These are phyloP conservation scores for Amphirosellinia nigrospora DNA, from an alignment of 495 filamentous ascomycete species.

Conservation along the genomic window DNA sequence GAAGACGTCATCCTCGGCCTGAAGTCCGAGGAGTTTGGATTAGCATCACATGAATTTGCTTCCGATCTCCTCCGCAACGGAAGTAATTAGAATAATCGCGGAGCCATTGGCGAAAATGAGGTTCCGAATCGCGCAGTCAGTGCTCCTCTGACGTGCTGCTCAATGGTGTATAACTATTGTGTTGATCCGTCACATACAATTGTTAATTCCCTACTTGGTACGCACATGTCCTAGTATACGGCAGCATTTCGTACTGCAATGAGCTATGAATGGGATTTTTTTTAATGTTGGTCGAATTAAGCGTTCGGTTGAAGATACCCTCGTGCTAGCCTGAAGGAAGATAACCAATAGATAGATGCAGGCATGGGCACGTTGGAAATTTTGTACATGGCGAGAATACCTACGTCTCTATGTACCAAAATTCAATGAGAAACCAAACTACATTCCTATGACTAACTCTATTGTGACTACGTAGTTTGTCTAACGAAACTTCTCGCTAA, in stretches of 20 bases:
- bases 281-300: slow-evolving; percentile 8
- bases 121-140: neutral
- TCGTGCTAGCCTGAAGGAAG: slow-evolving; percentile 15
- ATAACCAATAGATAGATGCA: slow-evolving; percentile 4
- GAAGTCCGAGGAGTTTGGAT: neutral
- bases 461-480: neutral
- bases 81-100: neutral
- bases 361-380: neutral
- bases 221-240: neutral
- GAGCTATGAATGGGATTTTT: slow-evolving; percentile 12
- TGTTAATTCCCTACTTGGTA: neutral
- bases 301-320: slow-evolving; percentile 23
- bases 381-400: neutral
- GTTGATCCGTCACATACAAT: neutral
- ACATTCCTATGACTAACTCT: neutral
- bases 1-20: neutral
- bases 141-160: neutral
- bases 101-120: neutral
- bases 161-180: neutral
- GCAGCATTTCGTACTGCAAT: neutral
- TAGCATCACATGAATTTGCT: neutral
- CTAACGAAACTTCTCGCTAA: neutral
- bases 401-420: neutral
- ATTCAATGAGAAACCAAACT: neutral
- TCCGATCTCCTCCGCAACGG: neutral